Base-by-base conservation (phyloP, 2,329 filamentous ascomycete species). In the Colletotrichum spinosum region DNA sequence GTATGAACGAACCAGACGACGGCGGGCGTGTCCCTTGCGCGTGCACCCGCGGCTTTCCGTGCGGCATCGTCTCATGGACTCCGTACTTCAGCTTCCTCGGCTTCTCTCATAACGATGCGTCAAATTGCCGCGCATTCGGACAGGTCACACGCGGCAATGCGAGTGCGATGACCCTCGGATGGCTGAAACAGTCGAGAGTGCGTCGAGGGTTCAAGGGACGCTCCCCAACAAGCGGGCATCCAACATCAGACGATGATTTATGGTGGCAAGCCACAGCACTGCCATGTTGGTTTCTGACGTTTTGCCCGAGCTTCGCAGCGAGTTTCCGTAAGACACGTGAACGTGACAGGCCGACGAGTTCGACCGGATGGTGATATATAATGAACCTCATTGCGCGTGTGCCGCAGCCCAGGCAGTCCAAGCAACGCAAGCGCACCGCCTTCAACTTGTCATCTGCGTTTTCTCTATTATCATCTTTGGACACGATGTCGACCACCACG, bases 351-450 rank as follows among this genome's bases (percentile, higher is more conserved):
- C 62, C 62, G 62, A 65, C 58, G 62, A 15, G 5, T n/a, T 7
- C 4, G 6, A 42, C 55, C 45, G 38, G 61, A 65, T 41, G 51
- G 55, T 55, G 61, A 13, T 55, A 65, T 61, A 61, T 60, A 60
- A 53, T 34, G 10, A 13, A 15, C 17, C 25, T 25, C 25, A 41
- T 13, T 4, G 6, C 38, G 9, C 9, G 3, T 41, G 3, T 13
- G 9, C 38, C 4, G 38, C 38, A 9, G 38, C 3, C 1, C 38
- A 41, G 38, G 4, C 38, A 9, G 38, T 25, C 25, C 25, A 25
- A 25, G 25, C 25, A 3, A 25, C 25, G 25, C 25, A 25, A 25
- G 3, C 25, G 4, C 25, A 25, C 25, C 5, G 25, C 5, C 25
- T 25, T 25, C 25, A 5, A 25, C 25, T 25, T 25, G 25, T 25